Base-by-base conservation (phyloP, 129 eudicot genomes). In the Artemisia tridentata region DNA sequence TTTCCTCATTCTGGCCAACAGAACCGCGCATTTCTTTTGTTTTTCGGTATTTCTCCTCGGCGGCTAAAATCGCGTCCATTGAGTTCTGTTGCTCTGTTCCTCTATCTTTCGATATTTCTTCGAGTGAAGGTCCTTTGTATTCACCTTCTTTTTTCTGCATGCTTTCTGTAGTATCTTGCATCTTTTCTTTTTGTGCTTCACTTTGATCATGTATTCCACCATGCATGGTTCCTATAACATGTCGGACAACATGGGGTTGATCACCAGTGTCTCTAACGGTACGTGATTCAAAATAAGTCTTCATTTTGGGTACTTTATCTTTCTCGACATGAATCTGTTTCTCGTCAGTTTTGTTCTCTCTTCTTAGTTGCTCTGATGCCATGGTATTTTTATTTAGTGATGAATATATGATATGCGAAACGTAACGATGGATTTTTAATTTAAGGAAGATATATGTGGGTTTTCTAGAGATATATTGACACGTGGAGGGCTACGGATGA, bases 61-160 rank as follows among this genome's bases (percentile, higher is more conserved):
- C 93, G 0, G 85, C 84, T 23, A 75, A 72, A 68, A 86, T 71
- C 6, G 93, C 86, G 8, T 82, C 85, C 76, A 84, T 71, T 0
- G 96, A 90, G 47, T 80, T 90, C 63, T 86, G 84, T 53, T 90
- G 96, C 7, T 91, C 96, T 23, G 59, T 67, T 55, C 75, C 84
- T 52, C 91, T 78, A 7, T 61, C 52, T 63, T 66, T 63, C 0
- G 84, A 48, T 1, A 83, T 82, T 13, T 90, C 96, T 19, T 83
- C 88, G 58, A 85, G 75, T 0, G 90, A 75, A 43, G 75, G 76
- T 67, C 55, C 80, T 52, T 69, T 21, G 15, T 46, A 5, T 61
- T 73, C 64, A 0, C 72, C 47, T 65, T 20, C 51, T 18, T 27
- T 23, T 38, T 38, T 25, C 43, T 50, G 58, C 75, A 45, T 60